These are phyloP conservation scores for Cicer chorassanicum DNA, from an alignment of 306 rosid genomes.

Conservation along the genomic window DNA sequence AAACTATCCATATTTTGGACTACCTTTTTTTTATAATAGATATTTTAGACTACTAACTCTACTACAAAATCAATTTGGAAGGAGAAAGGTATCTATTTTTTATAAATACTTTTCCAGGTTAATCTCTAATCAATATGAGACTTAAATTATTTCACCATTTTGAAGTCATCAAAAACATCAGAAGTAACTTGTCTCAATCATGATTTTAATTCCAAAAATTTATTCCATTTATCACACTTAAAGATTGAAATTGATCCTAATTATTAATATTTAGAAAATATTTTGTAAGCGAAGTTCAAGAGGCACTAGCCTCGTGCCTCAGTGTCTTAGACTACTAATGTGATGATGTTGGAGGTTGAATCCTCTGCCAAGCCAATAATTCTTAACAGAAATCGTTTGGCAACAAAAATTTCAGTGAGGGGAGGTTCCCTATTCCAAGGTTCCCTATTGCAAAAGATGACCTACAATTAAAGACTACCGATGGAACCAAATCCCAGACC, in stretches of 20 bases:
- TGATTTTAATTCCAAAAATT: background rate
- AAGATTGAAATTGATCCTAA: background rate
- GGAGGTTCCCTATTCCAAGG: constrained; percentile 1
- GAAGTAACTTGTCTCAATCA: background rate
- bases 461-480: background rate
- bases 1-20: background rate
- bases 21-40: background rate
- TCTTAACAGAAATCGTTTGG: background rate
- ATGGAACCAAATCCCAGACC: background rate
- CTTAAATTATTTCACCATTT: no score
- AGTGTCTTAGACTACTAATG: constrained; percentile 1
- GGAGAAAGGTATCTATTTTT: no score
- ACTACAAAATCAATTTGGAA: background rate
- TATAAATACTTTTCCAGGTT: no score
- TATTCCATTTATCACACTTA: background rate
- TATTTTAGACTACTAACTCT: background rate
- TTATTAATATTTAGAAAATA: background rate
- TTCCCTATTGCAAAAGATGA: constrained; percentile 2
- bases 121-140: no score
- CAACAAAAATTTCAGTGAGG: background rate
- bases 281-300: constrained; percentile 2
- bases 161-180: background rate
- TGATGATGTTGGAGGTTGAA: constrained; percentile 12
- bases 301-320: constrained; percentile 3
- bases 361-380: background rate